Evolutionary conservation across 345 rosid species (phyloP).

Genomic region (Camelina sativa): DNA sequence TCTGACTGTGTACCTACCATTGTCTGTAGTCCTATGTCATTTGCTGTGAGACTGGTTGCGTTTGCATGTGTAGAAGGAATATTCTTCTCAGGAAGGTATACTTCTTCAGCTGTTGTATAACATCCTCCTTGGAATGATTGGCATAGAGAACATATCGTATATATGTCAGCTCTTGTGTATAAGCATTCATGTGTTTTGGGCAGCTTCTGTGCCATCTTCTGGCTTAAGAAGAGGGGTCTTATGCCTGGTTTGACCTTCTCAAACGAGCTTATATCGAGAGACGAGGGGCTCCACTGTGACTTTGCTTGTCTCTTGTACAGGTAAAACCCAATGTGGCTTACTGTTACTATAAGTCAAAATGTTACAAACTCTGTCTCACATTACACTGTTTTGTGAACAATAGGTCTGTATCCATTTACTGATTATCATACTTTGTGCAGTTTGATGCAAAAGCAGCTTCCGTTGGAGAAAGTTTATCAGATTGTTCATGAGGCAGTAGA

Average conservation of each 20-base stretch:
- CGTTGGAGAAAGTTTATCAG: constrained; percentile 61
- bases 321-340: constrained; percentile 40
- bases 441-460: constrained; percentile 66
- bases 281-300: constrained; percentile 94
- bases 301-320: constrained; percentile 92
- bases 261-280: constrained; percentile 93
- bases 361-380: background rate
- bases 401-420: background rate
- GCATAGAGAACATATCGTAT: background rate
- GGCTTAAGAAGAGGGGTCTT: constrained; percentile 95
- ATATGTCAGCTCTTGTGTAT: constrained; percentile 12
- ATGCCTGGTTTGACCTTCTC: constrained; percentile 97
- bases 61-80: constrained; percentile 94
- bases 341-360: background rate
- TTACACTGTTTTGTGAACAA: background rate
- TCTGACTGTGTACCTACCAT: background rate
- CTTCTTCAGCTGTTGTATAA: background rate
- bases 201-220: constrained; percentile 96
- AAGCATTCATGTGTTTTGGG: constrained; percentile 20
- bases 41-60: constrained; percentile 83
- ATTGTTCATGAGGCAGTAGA: constrained; percentile 84
- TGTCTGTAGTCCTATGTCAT: constrained; percentile 65
- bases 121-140: background rate
- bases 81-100: constrained; percentile 95
- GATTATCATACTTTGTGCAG: constrained; percentile 45